A percentile compares a stretch with the other conserved stretches of the same genome.
These are phyloP conservation scores for Pyrus hybrid DNA, from an alignment of 331 rosid genomes.

Conservation along the genomic window DNA sequence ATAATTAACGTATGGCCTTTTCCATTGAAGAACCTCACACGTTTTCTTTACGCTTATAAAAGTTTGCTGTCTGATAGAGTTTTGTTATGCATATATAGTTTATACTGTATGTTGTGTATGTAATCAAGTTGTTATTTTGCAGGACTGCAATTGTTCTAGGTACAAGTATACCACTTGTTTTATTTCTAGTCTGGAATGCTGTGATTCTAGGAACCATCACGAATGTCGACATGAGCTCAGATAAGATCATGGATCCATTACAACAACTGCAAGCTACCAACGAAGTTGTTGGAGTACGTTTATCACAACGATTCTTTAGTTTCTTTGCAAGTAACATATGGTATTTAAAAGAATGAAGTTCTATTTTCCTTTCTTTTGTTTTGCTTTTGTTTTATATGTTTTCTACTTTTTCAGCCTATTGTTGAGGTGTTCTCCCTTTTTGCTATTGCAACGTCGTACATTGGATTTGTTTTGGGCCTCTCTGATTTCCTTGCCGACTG, in stretches of 20 bases:
- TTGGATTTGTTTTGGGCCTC: constrained; percentile 77
- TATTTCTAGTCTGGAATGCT: constrained; percentile 74
- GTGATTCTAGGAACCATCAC: constrained; percentile 65
- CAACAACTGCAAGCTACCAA: constrained; percentile 50
- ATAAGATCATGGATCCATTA: constrained; percentile 39
- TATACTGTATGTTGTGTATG: not conserved
- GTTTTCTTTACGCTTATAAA: not conserved
- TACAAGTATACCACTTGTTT: constrained; percentile 56
- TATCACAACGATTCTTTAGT: not conserved
- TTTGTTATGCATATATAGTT: not conserved
- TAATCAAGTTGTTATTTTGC: constrained; percentile 9
- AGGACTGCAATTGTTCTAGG: constrained; percentile 71
- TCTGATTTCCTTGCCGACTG: constrained; percentile 68
- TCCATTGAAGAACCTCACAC: not conserved
- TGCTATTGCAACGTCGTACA: constrained; percentile 70
- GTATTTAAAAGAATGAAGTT: too few species aligned
- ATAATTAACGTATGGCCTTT: not conserved
- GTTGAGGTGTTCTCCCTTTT: constrained; percentile 67
- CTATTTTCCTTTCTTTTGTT: not conserved
- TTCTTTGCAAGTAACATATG: not conserved
- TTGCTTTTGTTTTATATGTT: not conserved
- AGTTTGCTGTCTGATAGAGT: not conserved
- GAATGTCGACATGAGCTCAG: constrained; percentile 38
- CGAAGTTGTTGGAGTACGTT: constrained; percentile 63
- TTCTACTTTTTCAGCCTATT: constrained; percentile 51